These are phyloP conservation scores for Pelargonium nanum DNA, from an alignment of 345 rosid species.

Conservation along the genomic window DNA sequence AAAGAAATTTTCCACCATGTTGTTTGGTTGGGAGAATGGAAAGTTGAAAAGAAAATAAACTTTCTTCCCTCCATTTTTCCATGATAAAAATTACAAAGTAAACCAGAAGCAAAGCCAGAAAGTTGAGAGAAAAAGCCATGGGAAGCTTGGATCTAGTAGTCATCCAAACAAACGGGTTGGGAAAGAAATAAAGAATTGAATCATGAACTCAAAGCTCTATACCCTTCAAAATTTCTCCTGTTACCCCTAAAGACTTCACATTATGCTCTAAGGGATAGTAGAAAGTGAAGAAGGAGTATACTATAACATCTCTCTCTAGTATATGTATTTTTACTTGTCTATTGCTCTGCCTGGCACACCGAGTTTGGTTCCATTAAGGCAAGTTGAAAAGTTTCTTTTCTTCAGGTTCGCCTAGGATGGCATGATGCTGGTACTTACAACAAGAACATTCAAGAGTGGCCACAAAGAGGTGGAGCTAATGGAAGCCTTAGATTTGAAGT, in stretches of 20 bases:
- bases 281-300: background rate
- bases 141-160: background rate
- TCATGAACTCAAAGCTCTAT: no score
- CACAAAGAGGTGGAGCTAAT: conserved; percentile 83
- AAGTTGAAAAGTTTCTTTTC: background rate
- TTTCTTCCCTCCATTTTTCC: background rate
- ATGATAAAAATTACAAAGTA: background rate
- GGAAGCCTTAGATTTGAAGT: conserved; percentile 85
- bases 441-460: conserved; percentile 88
- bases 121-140: background rate
- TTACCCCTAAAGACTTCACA: no score
- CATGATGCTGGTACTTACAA: conserved; percentile 94
- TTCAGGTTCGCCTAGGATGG: conserved; percentile 88
- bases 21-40: background rate
- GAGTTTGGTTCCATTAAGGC: background rate
- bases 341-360: background rate
- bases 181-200: no score
- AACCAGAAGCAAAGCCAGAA: background rate
- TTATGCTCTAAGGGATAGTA: background rate
- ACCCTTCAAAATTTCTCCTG: no score
- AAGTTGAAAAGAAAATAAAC: background rate
- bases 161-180: background rate
- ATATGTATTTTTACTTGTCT: no score
- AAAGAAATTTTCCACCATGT: background rate
- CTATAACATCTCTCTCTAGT: no score